These are phyloP conservation scores for Russula brevipes DNA, from an alignment of 768 basidiomycete species.

Conservation along the genomic window DNA sequence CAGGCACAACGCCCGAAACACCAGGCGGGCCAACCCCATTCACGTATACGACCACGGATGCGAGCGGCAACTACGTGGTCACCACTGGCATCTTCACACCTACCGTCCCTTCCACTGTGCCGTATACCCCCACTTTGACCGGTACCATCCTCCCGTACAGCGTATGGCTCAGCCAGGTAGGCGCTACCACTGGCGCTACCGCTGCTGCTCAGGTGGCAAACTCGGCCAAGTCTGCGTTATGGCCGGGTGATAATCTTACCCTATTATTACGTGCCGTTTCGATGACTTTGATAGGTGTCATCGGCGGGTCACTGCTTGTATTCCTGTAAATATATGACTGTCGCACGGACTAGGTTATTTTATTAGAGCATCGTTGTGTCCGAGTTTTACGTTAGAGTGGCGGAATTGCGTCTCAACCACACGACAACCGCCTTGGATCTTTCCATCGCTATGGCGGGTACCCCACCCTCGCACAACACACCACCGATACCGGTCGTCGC, in stretches of 20 bases:
- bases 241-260: not conserved
- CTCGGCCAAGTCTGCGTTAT: not conserved
- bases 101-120: constrained; percentile 28
- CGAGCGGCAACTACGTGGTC: constrained; percentile 27
- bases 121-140: constrained; percentile 22
- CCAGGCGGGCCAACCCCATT: constrained; percentile 29
- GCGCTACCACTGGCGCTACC: constrained; percentile 28
- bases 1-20: constrained; percentile 33
- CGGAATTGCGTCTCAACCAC: no score
- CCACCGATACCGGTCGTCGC: constrained; percentile 16
- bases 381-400: no score
- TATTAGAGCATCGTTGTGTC: not conserved
- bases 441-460: constrained; percentile 6
- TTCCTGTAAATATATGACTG: not conserved
- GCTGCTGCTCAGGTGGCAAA: constrained; percentile 1
- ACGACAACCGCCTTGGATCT: no score
- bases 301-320: not conserved
- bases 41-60: constrained; percentile 35
- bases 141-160: constrained; percentile 35
- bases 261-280: constrained; percentile 4
- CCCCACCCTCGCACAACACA: not conserved
- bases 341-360: not conserved
- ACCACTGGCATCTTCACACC: constrained; percentile 35
- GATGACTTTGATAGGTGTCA: not conserved
- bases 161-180: constrained; percentile 30